These are phyloP conservation scores for Backusella macrospora DNA, from an alignment of 192 early-diverging fungal genomes.

Conservation along the genomic window DNA sequence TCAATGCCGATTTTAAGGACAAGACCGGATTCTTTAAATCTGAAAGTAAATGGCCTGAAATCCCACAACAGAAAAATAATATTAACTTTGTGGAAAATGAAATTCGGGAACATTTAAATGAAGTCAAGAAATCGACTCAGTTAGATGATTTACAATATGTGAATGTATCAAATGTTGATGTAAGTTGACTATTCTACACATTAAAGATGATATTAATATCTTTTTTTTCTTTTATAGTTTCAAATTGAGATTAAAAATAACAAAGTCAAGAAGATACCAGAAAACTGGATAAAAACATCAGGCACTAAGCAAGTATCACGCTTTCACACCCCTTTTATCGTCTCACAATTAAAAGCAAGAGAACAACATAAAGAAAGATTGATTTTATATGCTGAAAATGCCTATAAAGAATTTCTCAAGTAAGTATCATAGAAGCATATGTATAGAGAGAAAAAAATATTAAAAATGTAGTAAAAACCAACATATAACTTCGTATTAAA, in stretches of 20 bases:
- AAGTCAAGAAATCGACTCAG: slow-evolving; percentile 53
- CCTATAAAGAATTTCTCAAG: slow-evolving; percentile 56
- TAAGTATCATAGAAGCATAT: neutral
- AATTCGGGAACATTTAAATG: slow-evolving; percentile 51
- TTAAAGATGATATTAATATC: neutral
- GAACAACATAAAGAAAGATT: slow-evolving; percentile 60
- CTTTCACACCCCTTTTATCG: slow-evolving; percentile 65
- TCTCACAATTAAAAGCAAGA: slow-evolving; percentile 57
- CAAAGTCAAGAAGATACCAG: slow-evolving; percentile 60
- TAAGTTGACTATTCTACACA: neutral
- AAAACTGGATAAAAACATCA: slow-evolving; percentile 72
- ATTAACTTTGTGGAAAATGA: slow-evolving; percentile 60
- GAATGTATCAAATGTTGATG: slow-evolving; percentile 68
- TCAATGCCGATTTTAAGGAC: slow-evolving; percentile 18
- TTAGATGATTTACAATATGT: slow-evolving; percentile 57
- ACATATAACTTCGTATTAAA: slow-evolving; percentile 4
- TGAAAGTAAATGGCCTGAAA: slow-evolving; percentile 52
- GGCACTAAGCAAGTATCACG: slow-evolving; percentile 68
- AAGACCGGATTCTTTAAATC: slow-evolving; percentile 63
- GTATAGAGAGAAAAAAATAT: neutral
- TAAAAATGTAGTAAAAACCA: too few species aligned
- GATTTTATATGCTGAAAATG: slow-evolving; percentile 53
- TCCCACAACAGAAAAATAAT: slow-evolving; percentile 49
- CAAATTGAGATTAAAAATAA: slow-evolving; percentile 71
- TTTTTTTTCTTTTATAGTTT: slow-evolving; percentile 43